Base-by-base conservation (phyloP, 441 rosid species). In the Gossypium trilobum region DNA sequence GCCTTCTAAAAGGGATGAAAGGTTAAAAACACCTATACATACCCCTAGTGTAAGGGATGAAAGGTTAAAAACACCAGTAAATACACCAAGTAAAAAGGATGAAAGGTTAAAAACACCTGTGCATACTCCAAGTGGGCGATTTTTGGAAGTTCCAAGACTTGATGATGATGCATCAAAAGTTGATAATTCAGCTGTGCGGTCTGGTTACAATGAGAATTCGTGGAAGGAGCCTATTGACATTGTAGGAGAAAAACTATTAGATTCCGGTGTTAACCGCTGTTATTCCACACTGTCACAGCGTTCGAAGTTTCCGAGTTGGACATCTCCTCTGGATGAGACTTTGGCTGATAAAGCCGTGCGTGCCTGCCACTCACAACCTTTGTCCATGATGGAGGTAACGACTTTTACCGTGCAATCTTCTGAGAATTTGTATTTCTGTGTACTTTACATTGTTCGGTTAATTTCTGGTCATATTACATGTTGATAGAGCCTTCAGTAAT, bases 351-450 rank as follows among this genome's bases (percentile, higher is more conserved):
- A 83, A 75, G 80, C 87, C 19, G 82, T 84, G 52, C 86, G 88
- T 2, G 88, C 91, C 36, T 89, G 90, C 77, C 97, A 89, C 78
- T 94, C 98, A 36, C 96, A 90, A 76, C 95, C 93, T 5, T 66
- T 84, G 74, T 91, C 92, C 74, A 85, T 82, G 88, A 76, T 84
- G 42, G 92, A 87, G 95, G 98, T 89, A 84, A 82, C 74, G 73
- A 58, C 7, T 65, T 68, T 63, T 67, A 27, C 42, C 8, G 13
- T 27, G 56, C 9, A 71, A 29, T 71, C 14, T 66, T 14, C 67
- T 42, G 33, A 58, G 13, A 22, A 22, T 65, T 13, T 64, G 33
- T 44, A 22, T 29, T 50, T 48, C 7, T 25, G 1, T n/a, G 55
- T 51, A 11, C 13, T 46, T 17, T 19, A 46, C 1, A 2, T 1